A percentile compares a stretch with the other conserved stretches of the same genome.
Conservation (phyloP, 345 rosid species). For the Firmiana major region DNA sequence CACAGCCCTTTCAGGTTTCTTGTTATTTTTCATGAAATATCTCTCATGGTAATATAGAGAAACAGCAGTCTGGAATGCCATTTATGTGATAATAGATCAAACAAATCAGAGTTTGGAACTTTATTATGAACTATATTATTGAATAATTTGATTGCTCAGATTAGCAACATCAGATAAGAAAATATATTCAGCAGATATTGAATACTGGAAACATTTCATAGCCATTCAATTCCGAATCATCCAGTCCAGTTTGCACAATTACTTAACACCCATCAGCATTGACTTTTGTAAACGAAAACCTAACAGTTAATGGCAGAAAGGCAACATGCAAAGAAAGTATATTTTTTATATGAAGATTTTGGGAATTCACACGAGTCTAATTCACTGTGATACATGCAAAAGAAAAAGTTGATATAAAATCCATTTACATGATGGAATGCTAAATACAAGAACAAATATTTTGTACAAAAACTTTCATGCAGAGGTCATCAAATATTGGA, state of each 20-base stretch:
- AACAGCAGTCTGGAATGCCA: not conserved
- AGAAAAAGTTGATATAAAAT: constrained; percentile 12
- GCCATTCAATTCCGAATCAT: not conserved
- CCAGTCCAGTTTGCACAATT: not conserved
- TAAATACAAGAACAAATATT: constrained; percentile 27
- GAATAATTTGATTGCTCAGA: not conserved
- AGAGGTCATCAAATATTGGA: constrained; percentile 42
- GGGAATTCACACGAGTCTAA: constrained; percentile 13
- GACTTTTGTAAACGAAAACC: not conserved
- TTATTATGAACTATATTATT: not conserved
- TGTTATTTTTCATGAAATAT: not conserved
- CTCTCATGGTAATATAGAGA: not conserved
- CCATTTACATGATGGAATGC: constrained; percentile 24
- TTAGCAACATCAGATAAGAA: not conserved
- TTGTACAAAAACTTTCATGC: constrained; percentile 40
- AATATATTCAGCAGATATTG: not conserved
- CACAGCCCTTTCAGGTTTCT: not conserved
- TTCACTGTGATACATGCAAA: constrained; percentile 11
- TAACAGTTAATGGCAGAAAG: not conserved
- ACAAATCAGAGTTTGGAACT: not conserved
- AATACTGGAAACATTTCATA: not conserved
- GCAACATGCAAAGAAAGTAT: not conserved
- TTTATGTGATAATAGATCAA: not conserved
- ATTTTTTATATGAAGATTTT: not conserved
- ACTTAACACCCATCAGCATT: not conserved